A percentile compares a stretch with the other conserved stretches of the same genome.
These are phyloP conservation scores for Chamaenerion angustifolium DNA, from an alignment of 345 rosid genomes.

Conservation along the genomic window DNA sequence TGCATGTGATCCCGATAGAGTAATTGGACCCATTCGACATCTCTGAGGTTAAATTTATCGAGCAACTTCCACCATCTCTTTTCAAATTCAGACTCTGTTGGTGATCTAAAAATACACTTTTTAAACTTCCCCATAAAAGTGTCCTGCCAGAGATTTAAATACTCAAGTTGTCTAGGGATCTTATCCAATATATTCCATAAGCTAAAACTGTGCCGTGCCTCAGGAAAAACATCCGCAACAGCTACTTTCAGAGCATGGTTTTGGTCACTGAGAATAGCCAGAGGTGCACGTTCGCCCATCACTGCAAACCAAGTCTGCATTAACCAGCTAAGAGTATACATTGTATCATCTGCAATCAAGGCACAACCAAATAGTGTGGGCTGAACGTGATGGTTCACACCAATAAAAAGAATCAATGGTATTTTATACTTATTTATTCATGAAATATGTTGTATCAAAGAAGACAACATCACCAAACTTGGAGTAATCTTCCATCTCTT, in stretches of 20 bases:
- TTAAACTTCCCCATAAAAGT: slow-evolving; percentile 45
- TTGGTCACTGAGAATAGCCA: slow-evolving; percentile 70
- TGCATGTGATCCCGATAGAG: slow-evolving; percentile 54
- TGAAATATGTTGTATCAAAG: slow-evolving; percentile 55
- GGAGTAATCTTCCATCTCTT: slow-evolving; percentile 71
- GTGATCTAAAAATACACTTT: slow-evolving; percentile 60
- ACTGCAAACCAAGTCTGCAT: slow-evolving; percentile 76
- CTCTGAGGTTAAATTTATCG: slow-evolving; percentile 65
- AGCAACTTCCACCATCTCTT: slow-evolving; percentile 83
- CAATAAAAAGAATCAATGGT: slow-evolving; percentile 60
- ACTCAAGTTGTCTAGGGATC: slow-evolving; percentile 63
- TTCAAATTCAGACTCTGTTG: slow-evolving; percentile 74
- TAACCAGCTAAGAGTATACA: slow-evolving; percentile 64
- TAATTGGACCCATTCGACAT: slow-evolving; percentile 58
- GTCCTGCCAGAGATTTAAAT: slow-evolving; percentile 58
- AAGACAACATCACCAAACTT: slow-evolving; percentile 75
- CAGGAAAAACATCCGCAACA: slow-evolving; percentile 38
- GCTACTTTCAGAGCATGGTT: slow-evolving; percentile 56
- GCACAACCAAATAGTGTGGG: slow-evolving; percentile 80
- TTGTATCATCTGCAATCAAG: slow-evolving; percentile 73
- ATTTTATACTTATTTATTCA: slow-evolving; percentile 58
- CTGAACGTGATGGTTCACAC: slow-evolving; percentile 72
- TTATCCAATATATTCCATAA: slow-evolving; percentile 63
- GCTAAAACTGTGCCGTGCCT: slow-evolving; percentile 51
- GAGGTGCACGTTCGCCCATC: slow-evolving; percentile 64